Conservation (phyloP, 768 basidiomycete genomes). For the Lyophyllum decastes region DNA sequence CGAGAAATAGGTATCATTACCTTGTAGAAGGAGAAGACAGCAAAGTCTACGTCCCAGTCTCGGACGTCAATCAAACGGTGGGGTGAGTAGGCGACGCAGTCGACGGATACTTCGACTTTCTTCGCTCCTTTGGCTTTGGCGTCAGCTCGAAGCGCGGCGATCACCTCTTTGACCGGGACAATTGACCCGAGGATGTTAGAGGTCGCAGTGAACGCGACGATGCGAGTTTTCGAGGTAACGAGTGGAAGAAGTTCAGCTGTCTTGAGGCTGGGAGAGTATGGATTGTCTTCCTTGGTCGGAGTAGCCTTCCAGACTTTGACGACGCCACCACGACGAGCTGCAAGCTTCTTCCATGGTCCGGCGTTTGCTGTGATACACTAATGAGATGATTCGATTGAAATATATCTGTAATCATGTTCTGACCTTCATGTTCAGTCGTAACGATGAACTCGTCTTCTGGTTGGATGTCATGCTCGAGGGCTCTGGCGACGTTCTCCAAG, state of each 20-base stretch:
- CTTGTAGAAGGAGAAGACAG: conserved; percentile 77
- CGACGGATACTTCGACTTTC: conserved; percentile 69
- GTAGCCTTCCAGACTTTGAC: conserved; percentile 62
- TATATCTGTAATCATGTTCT: conserved; percentile 3
- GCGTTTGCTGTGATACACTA: conserved; percentile 53
- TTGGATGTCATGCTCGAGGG: conserved; percentile 54
- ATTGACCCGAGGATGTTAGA: conserved; percentile 76
- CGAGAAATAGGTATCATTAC: conserved; percentile 31
- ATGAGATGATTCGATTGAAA: neutral
- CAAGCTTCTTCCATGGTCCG: conserved; percentile 78
- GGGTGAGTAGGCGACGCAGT: conserved; percentile 81
- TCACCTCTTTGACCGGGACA: conserved; percentile 59
- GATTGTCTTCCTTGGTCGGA: conserved; percentile 53
- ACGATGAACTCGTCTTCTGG: conserved; percentile 74
- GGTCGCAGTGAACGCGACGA: conserved; percentile 73
- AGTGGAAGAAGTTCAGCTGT: conserved; percentile 61
- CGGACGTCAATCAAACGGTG: conserved; percentile 72
- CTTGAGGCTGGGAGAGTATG: conserved; percentile 62
- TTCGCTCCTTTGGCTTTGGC: conserved; percentile 53
- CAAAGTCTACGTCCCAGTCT: conserved; percentile 78
- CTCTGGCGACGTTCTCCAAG: conserved; percentile 67
- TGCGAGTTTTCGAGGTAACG: conserved; percentile 63
- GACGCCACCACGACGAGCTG: conserved; percentile 51
- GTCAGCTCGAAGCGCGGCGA: conserved; percentile 48
- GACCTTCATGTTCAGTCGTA: conserved; percentile 82